Evolutionary conservation across 192 early-diverging fungal genomes (phyloP).

Genomic region (Coemansia biformis): DNA sequence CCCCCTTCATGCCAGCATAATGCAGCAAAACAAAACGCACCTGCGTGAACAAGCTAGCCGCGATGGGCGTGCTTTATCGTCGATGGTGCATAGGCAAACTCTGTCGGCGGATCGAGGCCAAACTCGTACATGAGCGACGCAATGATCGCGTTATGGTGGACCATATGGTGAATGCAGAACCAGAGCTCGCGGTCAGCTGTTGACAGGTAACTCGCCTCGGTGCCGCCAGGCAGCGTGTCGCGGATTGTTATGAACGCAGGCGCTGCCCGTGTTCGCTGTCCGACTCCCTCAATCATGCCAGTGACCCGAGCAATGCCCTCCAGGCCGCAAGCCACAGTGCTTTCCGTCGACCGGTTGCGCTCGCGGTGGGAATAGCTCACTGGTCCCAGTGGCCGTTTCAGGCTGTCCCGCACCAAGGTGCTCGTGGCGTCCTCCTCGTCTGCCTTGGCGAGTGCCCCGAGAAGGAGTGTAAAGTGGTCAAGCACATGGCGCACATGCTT

Average conservation of each 20-base stretch:
- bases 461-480: slow-evolving; percentile 46
- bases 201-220: slow-evolving; percentile 16
- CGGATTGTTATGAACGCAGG: not conserved
- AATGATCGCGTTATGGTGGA: slow-evolving; percentile 51
- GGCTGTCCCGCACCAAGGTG: too few relatives aligned
- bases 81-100: slow-evolving; percentile 49
- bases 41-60: too few relatives aligned
- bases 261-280: not conserved
- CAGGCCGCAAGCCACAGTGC: slow-evolving; percentile 11
- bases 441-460: slow-evolving; percentile 3
- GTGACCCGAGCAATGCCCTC: slow-evolving; percentile 7
- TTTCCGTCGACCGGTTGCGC: slow-evolving; percentile 19
- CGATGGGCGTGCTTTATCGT: slow-evolving; percentile 26
- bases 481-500: slow-evolving; percentile 54
- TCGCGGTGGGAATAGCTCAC: slow-evolving; percentile 28
- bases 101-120: slow-evolving; percentile 17
- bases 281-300: not conserved
- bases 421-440: too few relatives aligned
- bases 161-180: slow-evolving; percentile 53
- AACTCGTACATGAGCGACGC: slow-evolving; percentile 37
- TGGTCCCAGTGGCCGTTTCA: slow-evolving; percentile 1
- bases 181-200: slow-evolving; percentile 47
- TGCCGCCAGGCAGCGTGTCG: slow-evolving; percentile 22
- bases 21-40: too few relatives aligned
- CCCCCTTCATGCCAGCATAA: too few relatives aligned